Base-by-base conservation (phyloP, 1,284 basidiomycete species). In the Ceratobasidium theobromae region DNA sequence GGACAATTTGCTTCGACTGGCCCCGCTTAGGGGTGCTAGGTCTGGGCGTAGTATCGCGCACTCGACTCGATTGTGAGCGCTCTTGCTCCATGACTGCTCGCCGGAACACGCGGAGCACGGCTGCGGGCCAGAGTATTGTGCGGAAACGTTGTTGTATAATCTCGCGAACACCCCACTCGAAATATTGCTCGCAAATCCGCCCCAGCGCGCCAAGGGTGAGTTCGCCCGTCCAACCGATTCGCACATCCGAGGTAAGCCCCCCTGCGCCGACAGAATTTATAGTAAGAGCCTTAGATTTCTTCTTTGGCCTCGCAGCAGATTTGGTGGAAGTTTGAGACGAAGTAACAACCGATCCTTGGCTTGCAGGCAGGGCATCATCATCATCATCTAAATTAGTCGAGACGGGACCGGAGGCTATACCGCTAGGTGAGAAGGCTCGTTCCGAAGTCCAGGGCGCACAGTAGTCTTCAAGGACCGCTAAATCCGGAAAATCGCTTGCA, bases 141-240 rank as follows among this genome's bases (percentile, higher is more conserved):
- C 87, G 79, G 73, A 92, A 91, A 5, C 89, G 84, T 69, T 90
- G 88, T 70, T 91, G 81, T 68, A 93, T 89, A 4, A 83, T 79
- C 55, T 91, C 88, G 69, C 81, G 85, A 48, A 90, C 86, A 0
- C 92, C 93, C 93, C 93, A 95, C 73, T 95, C 93, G 71, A 95
- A 95, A 73, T 87, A 90, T 53, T 85, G 80, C 75, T 95, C 93
- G 77, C 92, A 95, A 0, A 87, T 79, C 3, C 78, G 81, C 0
- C 92, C 91, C 18, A 94, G 81, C 65, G 83, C 84, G 23, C 84
- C 85, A 0, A 94, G 76, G 72, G 89, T 84, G 0, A 88, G 87
- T 68, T 91, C 88, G 68, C 82, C 82, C 45, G 49, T 40, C 71
- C 70, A 73, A 30, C 68, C 55, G 43, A 70, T 69, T 9, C 58